Percentiles rank a stretch among this genome's conserved stretches.
These are phyloP conservation scores for Stachybotrys elegans DNA, from an alignment of 2,329 filamentous ascomycete species.

Conservation along the genomic window DNA sequence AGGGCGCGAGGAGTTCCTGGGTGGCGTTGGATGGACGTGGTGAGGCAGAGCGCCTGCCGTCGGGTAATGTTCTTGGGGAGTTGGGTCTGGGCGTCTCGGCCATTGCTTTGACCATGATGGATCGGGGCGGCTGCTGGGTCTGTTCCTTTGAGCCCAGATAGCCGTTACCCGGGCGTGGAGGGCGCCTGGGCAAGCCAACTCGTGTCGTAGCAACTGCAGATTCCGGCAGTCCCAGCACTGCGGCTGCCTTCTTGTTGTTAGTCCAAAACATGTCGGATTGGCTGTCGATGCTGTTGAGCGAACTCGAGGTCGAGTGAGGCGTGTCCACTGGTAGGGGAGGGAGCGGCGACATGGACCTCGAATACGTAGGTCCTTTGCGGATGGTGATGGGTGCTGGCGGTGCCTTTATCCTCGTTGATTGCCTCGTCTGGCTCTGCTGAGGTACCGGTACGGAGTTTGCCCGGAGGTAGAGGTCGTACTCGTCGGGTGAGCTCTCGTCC, in stretches of 20 bases:
- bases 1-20: background rate
- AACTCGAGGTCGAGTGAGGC: constrained; percentile 36
- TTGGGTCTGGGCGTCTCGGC: background rate
- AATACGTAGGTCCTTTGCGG: constrained; percentile 31
- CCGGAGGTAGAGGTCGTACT: constrained; percentile 8
- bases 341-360: constrained; percentile 30
- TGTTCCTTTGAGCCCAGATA: constrained; percentile 1
- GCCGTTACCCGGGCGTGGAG: constrained; percentile 15
- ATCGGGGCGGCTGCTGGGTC: background rate
- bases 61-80: background rate
- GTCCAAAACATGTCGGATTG: constrained; percentile 21
- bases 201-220: constrained; percentile 12
- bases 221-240: constrained; percentile 28
- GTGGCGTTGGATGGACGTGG: background rate
- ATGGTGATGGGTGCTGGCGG: constrained; percentile 19
- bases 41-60: background rate
- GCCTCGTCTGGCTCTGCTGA: constrained; percentile 10
- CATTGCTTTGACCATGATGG: background rate
- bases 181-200: constrained; percentile 10
- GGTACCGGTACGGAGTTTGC: background rate
- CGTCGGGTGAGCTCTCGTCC: constrained; percentile 12
- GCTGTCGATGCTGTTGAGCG: constrained; percentile 39
- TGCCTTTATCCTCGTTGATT: constrained; percentile 13
- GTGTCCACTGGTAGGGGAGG: constrained; percentile 32
- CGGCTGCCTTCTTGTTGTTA: constrained; percentile 18